Percentiles rank a stretch among this genome's conserved stretches.
phyloP scores from a whole-genome alignment of 2,329 filamentous ascomycete species.

The Tolypocladium cylindrosporum region DNA sequence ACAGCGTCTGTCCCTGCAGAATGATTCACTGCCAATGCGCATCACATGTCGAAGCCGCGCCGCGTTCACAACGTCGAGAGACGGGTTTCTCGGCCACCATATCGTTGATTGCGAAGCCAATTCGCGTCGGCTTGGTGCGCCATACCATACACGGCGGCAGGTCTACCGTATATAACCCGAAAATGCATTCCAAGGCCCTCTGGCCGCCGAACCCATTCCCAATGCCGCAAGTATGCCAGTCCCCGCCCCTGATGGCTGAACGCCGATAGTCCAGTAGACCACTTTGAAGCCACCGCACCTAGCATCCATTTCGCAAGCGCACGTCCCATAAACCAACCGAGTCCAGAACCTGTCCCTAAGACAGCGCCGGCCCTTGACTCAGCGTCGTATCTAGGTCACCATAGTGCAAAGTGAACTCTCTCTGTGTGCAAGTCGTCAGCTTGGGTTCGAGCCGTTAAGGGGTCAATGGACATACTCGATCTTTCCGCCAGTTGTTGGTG shows the following conservation, averaged over 20 bases:
- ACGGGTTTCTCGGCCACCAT: not conserved
- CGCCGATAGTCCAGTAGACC: conserved; percentile 14
- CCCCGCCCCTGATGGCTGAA: conserved; percentile 19
- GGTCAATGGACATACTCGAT: conserved; percentile 39
- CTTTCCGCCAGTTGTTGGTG: conserved; percentile 50
- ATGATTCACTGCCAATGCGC: not conserved
- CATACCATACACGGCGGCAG: conserved; percentile 5
- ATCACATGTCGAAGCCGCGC: not conserved
- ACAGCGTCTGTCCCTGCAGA: not conserved
- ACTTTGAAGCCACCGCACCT: conserved; percentile 8
- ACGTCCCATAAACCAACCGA: not conserved
- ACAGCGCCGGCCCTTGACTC: conserved; percentile 19
- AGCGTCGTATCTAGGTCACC: conserved; percentile 46
- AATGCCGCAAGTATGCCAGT: conserved; percentile 16
- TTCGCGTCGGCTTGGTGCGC: conserved; percentile 2
- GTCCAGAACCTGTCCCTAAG: conserved; percentile 9
- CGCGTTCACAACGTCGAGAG: not conserved
- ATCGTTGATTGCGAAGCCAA: not conserved
- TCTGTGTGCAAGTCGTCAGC: conserved; percentile 25
- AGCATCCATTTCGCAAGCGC: conserved; percentile 4
- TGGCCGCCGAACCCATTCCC: conserved; percentile 18
- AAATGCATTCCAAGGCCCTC: conserved; percentile 18
- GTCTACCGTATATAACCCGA: conserved; percentile 12
- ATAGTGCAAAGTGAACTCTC: conserved; percentile 52
- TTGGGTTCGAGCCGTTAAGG: conserved; percentile 6